Evolutionary conservation across 2,329 filamentous ascomycete genomes (phyloP), one percentile per base, ranked within the genome.

Genomic region (Aureobasidium sp.): DNA sequence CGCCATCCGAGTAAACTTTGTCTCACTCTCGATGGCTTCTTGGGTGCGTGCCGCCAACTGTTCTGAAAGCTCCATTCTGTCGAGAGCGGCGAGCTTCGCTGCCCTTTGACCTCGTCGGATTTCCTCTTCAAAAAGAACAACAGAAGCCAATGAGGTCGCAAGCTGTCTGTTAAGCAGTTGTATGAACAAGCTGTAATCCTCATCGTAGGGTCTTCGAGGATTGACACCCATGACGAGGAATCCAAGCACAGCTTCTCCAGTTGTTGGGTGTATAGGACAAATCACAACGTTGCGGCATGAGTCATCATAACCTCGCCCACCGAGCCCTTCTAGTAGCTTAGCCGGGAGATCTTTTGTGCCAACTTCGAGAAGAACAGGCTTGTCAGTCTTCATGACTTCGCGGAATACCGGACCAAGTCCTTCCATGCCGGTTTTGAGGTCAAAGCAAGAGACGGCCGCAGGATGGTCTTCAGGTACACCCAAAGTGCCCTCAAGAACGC

Each of bases 101-200:
- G 89, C 89, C 67, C 80, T 82, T 72, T 91, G 86, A 0, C 88
- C 87, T 63, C 88, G 81, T 62, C 82, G 83, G 65, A 93, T 91
- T 70, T 94, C 90, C 66, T 93, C 89, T 70, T 93, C 89, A 62
- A 92, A 92, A 1, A 94, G 74, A 0, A 92, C 88, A 0, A 92
- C 89, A 0, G 89, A 92, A 1, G 89, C 89, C 71, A 93, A 81
- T 0, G 89, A 91, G 0, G 89, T 93, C 9, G 87, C 88, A 9
- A 93, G 77, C 70, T 93, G 90, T 25, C 89, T 82, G 50, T 85
- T 87, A 5, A 93, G 75, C 1, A 93, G 79, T 67, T 89, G 85
- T 41, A 93, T 80, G 67, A 93, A 94, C 0, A 93, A 78, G 64
- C 84, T 83, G 68, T 93, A 94, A 66, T 93, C 90, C 41, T 88